Evolutionary conservation across 306 rosid species (phyloP), one percentile per base, ranked within the genome.

Genomic region (Oemleria cerasiformis): DNA sequence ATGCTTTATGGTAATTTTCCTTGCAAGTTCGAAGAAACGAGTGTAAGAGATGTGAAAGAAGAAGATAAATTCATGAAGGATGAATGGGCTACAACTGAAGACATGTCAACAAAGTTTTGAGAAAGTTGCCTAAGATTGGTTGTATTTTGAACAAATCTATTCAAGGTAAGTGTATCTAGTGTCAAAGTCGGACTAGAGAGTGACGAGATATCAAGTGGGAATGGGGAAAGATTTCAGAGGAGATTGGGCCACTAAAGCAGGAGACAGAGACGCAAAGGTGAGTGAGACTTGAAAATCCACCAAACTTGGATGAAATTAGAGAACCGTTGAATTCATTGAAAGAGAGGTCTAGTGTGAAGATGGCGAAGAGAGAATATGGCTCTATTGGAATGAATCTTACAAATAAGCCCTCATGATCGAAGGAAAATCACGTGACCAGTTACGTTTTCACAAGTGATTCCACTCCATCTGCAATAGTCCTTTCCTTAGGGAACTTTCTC

Each of bases 221-320:
- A 17, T 68, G 58, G 20, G 41, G 7, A 4, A 75, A 49, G 23
- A 76, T 48, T 48, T 60, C 64, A 4, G 1, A 19, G 13, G 78
- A 78, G 36, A 70, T 48, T 9, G 15, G 51, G 0, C 73, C 74
- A 10, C 9, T 4, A 6, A 78, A 72, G 10, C 11, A 4, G 2
- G 68, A 0, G 38, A 0, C 3, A 55, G 53, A 64, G 7, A 7
- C 7, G 45, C 5, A 4, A 42, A 42, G 45, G 45, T 42, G 45
- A 3, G 51, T 47, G 36, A 30, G 2, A 30, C 36, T 30, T 30
- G 3, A 3, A 30, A 30, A 30, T 30, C 3, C 36, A 30, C 51
- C 23, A 42, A 42, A 42, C 9, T 42, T 42, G 45, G 45, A 42
- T 42, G 45, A 42, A 42, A 42, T 9, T 2, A 7, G 45, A 9